Evolutionary conservation across 805 yeast genomes (phyloP).

Genomic region (Myxozyma geophila): DNA sequence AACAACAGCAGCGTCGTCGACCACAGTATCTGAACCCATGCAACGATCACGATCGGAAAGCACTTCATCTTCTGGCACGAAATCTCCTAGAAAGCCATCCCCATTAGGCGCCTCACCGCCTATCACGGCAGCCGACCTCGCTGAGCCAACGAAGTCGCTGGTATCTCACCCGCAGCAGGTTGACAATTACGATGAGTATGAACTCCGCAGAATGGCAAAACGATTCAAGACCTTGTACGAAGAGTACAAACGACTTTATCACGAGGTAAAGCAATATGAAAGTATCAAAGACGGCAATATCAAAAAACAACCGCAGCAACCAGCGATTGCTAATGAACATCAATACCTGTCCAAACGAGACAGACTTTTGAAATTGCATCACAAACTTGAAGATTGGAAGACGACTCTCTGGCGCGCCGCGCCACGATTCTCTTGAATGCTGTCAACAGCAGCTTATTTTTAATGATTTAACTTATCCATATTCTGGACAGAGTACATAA

Average conservation of each 20-base stretch:
- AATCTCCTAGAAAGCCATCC: conserved; percentile 33
- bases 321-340: conserved; percentile 14
- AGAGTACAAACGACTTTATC: conserved; percentile 25
- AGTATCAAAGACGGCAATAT: neutral
- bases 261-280: conserved; percentile 29
- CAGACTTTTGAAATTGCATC: conserved; percentile 26
- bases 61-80: conserved; percentile 16
- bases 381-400: conserved; percentile 32
- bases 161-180: neutral
- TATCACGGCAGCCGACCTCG: conserved; percentile 26
- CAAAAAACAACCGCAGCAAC: neutral
- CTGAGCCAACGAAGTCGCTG: conserved; percentile 4
- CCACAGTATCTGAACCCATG: conserved; percentile 6
- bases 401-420: conserved; percentile 32
- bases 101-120: conserved; percentile 36
- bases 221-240: conserved; percentile 27
- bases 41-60: conserved; percentile 13
- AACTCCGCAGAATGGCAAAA: conserved; percentile 28
- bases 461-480: neutral
- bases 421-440: conserved; percentile 14
- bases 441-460: neutral
- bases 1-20: neutral
- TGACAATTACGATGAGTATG: conserved; percentile 19
- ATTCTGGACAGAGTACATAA: neutral
- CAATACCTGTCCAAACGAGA: conserved; percentile 26